Evolutionary conservation across 352 stramenopile genomes (phyloP).

Genomic region (Globisporangium uncinulatum): DNA sequence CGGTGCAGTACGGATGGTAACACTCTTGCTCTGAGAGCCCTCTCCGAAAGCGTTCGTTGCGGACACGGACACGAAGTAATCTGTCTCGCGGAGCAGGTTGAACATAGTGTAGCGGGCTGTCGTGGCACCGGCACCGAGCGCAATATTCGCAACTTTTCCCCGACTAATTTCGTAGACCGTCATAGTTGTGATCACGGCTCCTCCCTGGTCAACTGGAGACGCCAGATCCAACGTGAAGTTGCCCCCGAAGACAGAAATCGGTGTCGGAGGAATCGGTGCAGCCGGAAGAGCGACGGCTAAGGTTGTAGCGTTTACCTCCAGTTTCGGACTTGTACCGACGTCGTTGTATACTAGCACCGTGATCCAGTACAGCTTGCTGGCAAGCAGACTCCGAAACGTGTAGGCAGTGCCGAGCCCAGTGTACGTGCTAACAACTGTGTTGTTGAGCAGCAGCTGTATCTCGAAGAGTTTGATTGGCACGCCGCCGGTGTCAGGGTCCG

Average conservation of each 20-base stretch:
- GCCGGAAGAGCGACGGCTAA: constrained; percentile 14
- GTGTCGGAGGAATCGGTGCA: constrained; percentile 19
- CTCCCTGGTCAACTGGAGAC: constrained; percentile 35
- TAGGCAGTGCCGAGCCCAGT: constrained; percentile 13
- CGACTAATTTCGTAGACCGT: constrained; percentile 34
- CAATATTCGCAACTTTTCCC: constrained; percentile 17
- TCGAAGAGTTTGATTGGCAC: constrained; percentile 31
- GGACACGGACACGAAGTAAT: constrained; percentile 33
- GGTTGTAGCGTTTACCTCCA: constrained; percentile 22
- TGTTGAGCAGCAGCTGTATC: constrained; percentile 20
- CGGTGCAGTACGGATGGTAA: constrained; percentile 24
- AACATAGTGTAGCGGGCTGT: constrained; percentile 21
- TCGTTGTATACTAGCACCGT: constrained; percentile 27
- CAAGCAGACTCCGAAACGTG: constrained; percentile 33
- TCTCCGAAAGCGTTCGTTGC: constrained; percentile 36
- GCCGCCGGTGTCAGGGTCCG: constrained; percentile 40
- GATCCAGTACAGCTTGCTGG: constrained; percentile 26
- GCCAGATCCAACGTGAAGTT: constrained; percentile 52
- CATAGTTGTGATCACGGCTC: constrained; percentile 24
- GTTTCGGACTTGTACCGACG: constrained; percentile 21
- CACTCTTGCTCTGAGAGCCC: constrained; percentile 16
- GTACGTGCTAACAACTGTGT: constrained; percentile 14
- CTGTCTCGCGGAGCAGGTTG: constrained; percentile 20
- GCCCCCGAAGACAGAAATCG: constrained; percentile 38
- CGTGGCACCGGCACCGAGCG: constrained; percentile 1